Evolutionary conservation across 768 basidiomycete genomes (phyloP).

Genomic region (Termitomyces bulborhizus): DNA sequence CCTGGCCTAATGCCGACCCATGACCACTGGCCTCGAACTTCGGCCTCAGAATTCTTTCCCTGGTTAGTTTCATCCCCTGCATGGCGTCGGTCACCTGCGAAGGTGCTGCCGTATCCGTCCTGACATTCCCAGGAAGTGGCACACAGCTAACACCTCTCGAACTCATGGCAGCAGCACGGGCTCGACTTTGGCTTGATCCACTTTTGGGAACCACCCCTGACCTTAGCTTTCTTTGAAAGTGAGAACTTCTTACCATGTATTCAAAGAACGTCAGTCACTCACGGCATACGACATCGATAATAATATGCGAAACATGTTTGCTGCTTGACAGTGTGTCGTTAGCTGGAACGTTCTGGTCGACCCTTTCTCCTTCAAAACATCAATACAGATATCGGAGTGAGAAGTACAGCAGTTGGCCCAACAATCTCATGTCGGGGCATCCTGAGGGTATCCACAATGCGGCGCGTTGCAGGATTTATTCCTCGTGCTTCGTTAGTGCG

Average conservation of each 20-base stretch:
- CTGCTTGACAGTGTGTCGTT: background rate
- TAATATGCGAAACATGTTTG: background rate
- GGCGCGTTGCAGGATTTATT: background rate
- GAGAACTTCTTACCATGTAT: background rate
- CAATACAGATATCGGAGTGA: background rate
- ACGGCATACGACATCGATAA: background rate
- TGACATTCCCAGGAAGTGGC: background rate
- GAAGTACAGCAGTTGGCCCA: background rate
- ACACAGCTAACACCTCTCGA: background rate
- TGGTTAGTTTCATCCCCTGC: background rate
- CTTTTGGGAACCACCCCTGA: background rate
- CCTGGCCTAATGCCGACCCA: background rate
- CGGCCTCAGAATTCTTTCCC: background rate
- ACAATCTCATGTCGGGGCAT: background rate
- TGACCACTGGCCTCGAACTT: background rate
- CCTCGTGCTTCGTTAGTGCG: too few species aligned
- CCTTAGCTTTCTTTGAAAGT: background rate
- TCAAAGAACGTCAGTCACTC: background rate
- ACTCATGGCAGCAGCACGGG: background rate
- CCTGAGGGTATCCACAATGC: background rate
- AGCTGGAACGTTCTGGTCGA: background rate
- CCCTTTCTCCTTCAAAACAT: background rate
- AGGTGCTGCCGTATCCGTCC: background rate
- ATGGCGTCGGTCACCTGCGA: background rate
- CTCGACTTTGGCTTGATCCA: background rate